phyloP scores from a whole-genome alignment of 1,284 basidiomycete species.

The Cryptococcus jaspeensis region DNA sequence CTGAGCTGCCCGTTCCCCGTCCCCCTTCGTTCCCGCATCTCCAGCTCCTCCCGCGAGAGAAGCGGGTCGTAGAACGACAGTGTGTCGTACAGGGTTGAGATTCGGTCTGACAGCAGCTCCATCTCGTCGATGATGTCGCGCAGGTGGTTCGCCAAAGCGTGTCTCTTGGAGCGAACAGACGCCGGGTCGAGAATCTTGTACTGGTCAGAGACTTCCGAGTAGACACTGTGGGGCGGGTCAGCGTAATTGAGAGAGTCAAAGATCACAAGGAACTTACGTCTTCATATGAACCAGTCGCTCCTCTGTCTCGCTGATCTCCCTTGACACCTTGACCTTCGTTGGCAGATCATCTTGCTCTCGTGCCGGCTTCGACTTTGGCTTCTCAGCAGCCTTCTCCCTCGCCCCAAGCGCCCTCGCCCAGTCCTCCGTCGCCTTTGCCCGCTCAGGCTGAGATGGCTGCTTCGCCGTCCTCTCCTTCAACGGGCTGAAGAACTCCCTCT shows the following conservation, averaged over 20 bases:
- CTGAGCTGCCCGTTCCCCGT: constrained; percentile 6
- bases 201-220: constrained; percentile 80
- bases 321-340: constrained; percentile 74
- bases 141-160: constrained; percentile 76
- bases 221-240: constrained; percentile 61
- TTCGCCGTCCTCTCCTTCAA: constrained; percentile 1
- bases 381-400: no score
- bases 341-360: constrained; percentile 57
- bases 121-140: constrained; percentile 84
- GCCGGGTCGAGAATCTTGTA: constrained; percentile 82
- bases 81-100: constrained; percentile 76
- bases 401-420: background rate
- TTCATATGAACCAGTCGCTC: constrained; percentile 89
- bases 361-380: no score
- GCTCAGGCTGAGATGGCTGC: background rate
- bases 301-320: constrained; percentile 78
- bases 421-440: background rate
- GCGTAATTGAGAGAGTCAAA: background rate
- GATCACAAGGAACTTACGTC: constrained; percentile 59
- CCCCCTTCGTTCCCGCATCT: background rate
- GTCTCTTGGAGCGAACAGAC: constrained; percentile 72
- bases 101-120: constrained; percentile 87
- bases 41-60: background rate
- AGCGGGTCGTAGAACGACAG: constrained; percentile 65
- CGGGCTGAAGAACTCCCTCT: constrained; percentile 68